A percentile compares a stretch with the other conserved stretches of the same genome.
These are phyloP conservation scores for Parietaria judaica DNA, from an alignment of 306 rosid species.

Conservation along the genomic window DNA sequence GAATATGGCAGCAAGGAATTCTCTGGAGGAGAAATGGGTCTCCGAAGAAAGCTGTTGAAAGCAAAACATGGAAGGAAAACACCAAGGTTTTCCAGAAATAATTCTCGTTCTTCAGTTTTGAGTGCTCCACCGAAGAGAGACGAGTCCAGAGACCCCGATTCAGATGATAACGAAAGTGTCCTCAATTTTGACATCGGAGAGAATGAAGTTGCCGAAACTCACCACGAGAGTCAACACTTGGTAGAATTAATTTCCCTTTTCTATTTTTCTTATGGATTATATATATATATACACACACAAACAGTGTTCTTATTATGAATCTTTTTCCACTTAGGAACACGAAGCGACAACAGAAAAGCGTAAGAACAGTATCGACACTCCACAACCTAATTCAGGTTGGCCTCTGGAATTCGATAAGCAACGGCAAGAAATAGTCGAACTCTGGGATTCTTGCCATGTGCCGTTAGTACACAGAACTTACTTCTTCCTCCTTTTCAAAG, in stretches of 20 bases:
- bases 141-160: slow-evolving; percentile 23
- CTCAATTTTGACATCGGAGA: slow-evolving; percentile 35
- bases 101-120: slow-evolving; percentile 14
- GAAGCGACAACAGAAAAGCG: neutral
- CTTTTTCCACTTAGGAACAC: neutral
- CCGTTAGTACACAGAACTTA: slow-evolving; percentile 74
- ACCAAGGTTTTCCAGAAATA: neutral
- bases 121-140: slow-evolving; percentile 22
- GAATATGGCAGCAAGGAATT: slow-evolving; percentile 4
- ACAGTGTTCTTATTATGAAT: neutral
- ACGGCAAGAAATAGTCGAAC: slow-evolving; percentile 52
- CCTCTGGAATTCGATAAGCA: slow-evolving; percentile 43
- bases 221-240: slow-evolving; percentile 12
- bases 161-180: slow-evolving; percentile 58
- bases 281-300: neutral
- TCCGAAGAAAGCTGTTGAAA: slow-evolving; percentile 13
- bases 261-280: neutral
- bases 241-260: slow-evolving; percentile 17
- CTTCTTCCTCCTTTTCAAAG: slow-evolving; percentile 72
- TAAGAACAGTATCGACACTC: slow-evolving; percentile 1
- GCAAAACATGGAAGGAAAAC: slow-evolving; percentile 7
- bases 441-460: slow-evolving; percentile 69
- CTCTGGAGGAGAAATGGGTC: slow-evolving; percentile 8
- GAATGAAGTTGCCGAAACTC: slow-evolving; percentile 15
- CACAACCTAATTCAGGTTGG: slow-evolving; percentile 20